These are phyloP conservation scores for Takakia lepidozioides DNA, from an alignment of 225 moss, liverwort and hornwort genomes.

Conservation along the genomic window DNA sequence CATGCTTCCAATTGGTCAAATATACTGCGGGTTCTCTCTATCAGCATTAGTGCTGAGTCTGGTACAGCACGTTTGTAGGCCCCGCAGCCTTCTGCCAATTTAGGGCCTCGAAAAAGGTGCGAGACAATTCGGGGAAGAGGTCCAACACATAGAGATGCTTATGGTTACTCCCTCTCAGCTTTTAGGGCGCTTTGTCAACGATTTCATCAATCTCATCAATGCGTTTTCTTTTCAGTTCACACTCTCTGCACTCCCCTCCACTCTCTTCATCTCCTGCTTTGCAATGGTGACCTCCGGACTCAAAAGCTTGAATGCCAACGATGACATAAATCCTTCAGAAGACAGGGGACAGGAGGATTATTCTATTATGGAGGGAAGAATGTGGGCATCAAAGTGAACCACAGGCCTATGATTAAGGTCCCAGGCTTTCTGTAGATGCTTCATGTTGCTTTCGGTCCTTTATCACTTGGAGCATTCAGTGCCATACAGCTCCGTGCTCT, in stretches of 20 bases:
- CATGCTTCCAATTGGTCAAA: background rate
- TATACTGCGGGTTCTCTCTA: background rate
- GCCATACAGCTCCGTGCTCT: too few species aligned
- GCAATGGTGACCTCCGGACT: constrained; percentile 17
- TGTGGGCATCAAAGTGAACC: too few species aligned
- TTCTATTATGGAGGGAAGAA: too few species aligned
- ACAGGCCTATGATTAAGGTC: too few species aligned
- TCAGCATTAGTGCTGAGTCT: background rate
- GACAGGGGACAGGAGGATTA: too few species aligned
- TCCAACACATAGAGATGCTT: constrained; percentile 37
- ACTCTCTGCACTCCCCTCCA: constrained; percentile 1
- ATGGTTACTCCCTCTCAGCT: constrained; percentile 12
- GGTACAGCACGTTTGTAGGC: background rate
- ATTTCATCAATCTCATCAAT: constrained; percentile 21
- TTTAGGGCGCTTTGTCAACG: constrained; percentile 13
- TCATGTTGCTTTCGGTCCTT: too few species aligned
- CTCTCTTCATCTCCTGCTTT: constrained; percentile 3
- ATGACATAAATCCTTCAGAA: too few species aligned
- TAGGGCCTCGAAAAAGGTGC: constrained; percentile 25
- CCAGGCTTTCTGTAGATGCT: too few species aligned
- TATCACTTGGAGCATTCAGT: too few species aligned
- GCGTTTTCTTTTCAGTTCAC: background rate
- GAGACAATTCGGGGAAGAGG: constrained; percentile 49
- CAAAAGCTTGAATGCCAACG: constrained; percentile 9
- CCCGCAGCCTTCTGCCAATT: constrained; percentile 1